Conservation (phyloP, 1,139 yeast genomes). For the Yamadazyma songkhlaensis region DNA sequence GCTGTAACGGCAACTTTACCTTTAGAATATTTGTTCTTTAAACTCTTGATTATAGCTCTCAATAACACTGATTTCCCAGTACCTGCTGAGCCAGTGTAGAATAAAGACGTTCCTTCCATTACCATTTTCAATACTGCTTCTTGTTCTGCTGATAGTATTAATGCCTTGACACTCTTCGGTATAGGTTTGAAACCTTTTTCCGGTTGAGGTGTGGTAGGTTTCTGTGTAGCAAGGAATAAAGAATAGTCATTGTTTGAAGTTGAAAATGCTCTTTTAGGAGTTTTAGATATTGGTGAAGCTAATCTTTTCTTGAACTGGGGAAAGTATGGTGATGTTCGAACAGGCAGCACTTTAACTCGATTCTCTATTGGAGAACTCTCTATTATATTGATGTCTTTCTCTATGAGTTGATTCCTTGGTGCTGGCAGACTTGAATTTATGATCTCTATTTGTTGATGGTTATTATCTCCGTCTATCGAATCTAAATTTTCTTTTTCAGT, state of each 20-base stretch:
- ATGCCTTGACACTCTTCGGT: constrained; percentile 31
- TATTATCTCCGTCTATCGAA: not conserved
- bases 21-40: constrained; percentile 44
- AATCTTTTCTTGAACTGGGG: not conserved
- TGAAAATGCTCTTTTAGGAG: constrained; percentile 7
- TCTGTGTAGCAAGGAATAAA: constrained; percentile 17
- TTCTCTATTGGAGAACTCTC: too few relatives aligned
- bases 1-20: constrained; percentile 81
- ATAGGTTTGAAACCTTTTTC: constrained; percentile 2
- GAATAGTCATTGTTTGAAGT: constrained; percentile 14
- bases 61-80: constrained; percentile 88
- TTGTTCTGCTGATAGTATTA: constrained; percentile 40
- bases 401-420: not conserved
- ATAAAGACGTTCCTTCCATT: constrained; percentile 52
- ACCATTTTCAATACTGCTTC: constrained; percentile 37
- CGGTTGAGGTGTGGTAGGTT: constrained; percentile 6
- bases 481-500: not conserved
- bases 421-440: not conserved
- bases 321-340: not conserved
- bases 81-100: constrained; percentile 95
- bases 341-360: not conserved
- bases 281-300: not conserved
- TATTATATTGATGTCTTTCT: too few relatives aligned
- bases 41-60: constrained; percentile 61
- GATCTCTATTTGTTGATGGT: not conserved